phyloP scores from a whole-genome alignment of 164 flowering plant genomes.

The Umbilicus rupestris region DNA sequence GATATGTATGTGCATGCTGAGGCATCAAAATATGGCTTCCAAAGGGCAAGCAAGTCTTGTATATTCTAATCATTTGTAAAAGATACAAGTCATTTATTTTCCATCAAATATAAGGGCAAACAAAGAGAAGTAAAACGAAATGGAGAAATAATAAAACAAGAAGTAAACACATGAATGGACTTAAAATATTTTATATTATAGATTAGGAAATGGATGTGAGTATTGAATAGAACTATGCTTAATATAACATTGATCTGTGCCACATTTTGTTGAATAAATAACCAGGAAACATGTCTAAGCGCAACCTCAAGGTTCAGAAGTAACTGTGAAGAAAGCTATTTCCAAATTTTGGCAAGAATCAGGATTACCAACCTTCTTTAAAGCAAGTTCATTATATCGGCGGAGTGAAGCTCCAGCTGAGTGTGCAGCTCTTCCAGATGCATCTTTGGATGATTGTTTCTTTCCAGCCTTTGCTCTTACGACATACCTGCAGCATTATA shows the following conservation, averaged over 20 bases:
- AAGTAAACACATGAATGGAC: too few relatives aligned
- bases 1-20: slow-evolving; percentile 49
- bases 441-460: slow-evolving; percentile 90
- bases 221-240: not conserved
- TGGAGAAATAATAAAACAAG: too few relatives aligned
- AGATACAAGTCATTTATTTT: slow-evolving; percentile 4
- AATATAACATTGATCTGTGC: not conserved
- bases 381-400: slow-evolving; percentile 79
- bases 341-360: not conserved
- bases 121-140: too few relatives aligned
- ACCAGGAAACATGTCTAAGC: not conserved
- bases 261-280: not conserved
- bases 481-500: slow-evolving; percentile 64
- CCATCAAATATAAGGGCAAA: too few relatives aligned
- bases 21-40: slow-evolving; percentile 85
- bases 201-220: too few relatives aligned
- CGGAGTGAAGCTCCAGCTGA: slow-evolving; percentile 98
- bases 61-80: slow-evolving; percentile 38
- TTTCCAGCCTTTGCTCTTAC: slow-evolving; percentile 94
- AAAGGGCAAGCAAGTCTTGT: slow-evolving; percentile 67
- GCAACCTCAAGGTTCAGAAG: not conserved
- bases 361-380: slow-evolving; percentile 58
- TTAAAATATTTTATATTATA: too few relatives aligned
- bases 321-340: not conserved
- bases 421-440: slow-evolving; percentile 57